Evolutionary conservation across 2,329 filamentous ascomycete genomes (phyloP).

Genomic region (Immersiporthe knoxdaviesiana): DNA sequence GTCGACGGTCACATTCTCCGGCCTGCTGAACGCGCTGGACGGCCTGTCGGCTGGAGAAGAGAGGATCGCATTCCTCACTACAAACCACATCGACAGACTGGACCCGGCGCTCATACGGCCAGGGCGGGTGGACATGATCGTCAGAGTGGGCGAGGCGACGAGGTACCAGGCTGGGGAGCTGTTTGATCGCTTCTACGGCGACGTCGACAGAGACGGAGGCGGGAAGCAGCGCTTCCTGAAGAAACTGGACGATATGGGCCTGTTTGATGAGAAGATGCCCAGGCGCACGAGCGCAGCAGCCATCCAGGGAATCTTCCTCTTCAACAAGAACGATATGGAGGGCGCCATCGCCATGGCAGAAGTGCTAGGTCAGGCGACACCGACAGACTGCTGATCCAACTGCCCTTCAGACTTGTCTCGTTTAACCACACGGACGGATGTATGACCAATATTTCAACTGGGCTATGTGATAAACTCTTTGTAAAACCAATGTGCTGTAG

Average conservation of each 20-base stretch:
- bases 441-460: neutral
- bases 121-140: constrained; percentile 90
- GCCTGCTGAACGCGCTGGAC: constrained; percentile 82
- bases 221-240: constrained; percentile 71
- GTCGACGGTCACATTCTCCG: constrained; percentile 91
- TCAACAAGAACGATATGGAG: constrained; percentile 89
- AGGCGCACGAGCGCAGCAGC: constrained; percentile 81
- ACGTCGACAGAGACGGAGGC: constrained; percentile 68
- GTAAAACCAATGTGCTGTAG: constrained; percentile 3
- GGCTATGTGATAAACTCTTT: neutral
- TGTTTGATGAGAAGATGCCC: constrained; percentile 63
- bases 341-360: constrained; percentile 84
- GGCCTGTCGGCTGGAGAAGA: constrained; percentile 95
- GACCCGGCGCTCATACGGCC: constrained; percentile 89
- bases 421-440: no score
- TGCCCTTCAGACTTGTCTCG: neutral
- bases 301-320: constrained; percentile 91
- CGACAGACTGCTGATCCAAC: constrained; percentile 24
- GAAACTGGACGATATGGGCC: constrained; percentile 68
- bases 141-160: constrained; percentile 86
- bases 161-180: constrained; percentile 81
- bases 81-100: constrained; percentile 88
- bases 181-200: constrained; percentile 95
- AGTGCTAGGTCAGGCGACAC: constrained; percentile 46
- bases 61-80: constrained; percentile 89